These are phyloP conservation scores for Umbelopsis ramanniana DNA, from an alignment of 192 early-diverging fungal species.

Conservation along the genomic window DNA sequence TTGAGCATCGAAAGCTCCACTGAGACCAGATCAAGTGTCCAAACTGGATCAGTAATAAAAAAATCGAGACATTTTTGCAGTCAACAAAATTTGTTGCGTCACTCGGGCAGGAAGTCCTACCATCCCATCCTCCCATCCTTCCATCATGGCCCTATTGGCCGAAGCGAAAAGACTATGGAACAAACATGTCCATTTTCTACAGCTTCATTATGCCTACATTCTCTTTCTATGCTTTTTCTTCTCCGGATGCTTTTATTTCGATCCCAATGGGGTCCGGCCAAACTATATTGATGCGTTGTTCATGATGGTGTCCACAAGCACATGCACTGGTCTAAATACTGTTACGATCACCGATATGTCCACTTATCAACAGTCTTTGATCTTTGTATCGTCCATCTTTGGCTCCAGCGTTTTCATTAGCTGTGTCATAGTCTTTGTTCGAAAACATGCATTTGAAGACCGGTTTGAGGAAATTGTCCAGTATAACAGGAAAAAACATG, in stretches of 20 bases:
- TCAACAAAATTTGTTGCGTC: background rate
- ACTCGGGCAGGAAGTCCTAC: background rate
- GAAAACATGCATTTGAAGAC: slow-evolving; percentile 36
- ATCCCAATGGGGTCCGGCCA: slow-evolving; percentile 28
- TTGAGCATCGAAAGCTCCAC: too few relatives aligned
- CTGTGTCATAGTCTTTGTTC: slow-evolving; percentile 29
- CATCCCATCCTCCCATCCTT: background rate
- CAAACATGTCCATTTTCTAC: slow-evolving; percentile 34
- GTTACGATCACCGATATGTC: slow-evolving; percentile 33
- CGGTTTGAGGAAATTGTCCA: slow-evolving; percentile 35
- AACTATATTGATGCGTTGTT: slow-evolving; percentile 38
- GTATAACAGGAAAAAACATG: slow-evolving; percentile 20
- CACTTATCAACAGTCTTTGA: slow-evolving; percentile 30
- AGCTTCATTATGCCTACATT: slow-evolving; percentile 38
- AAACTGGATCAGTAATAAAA: too few relatives aligned
- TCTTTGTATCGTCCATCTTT: slow-evolving; percentile 30
- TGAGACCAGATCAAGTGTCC: too few relatives aligned
- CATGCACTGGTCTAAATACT: slow-evolving; percentile 41
- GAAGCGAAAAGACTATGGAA: slow-evolving; percentile 15
- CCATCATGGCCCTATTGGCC: background rate
- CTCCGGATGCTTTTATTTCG: slow-evolving; percentile 31
- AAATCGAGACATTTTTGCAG: too few relatives aligned
- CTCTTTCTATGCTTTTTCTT: slow-evolving; percentile 28
- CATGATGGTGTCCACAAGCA: slow-evolving; percentile 31
- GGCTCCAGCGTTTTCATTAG: slow-evolving; percentile 32